A percentile compares a stretch with the other conserved stretches of the same genome.
Evolutionary conservation across 176 grass and related monocot genomes (phyloP).

Genomic region (Musa itinerans): DNA sequence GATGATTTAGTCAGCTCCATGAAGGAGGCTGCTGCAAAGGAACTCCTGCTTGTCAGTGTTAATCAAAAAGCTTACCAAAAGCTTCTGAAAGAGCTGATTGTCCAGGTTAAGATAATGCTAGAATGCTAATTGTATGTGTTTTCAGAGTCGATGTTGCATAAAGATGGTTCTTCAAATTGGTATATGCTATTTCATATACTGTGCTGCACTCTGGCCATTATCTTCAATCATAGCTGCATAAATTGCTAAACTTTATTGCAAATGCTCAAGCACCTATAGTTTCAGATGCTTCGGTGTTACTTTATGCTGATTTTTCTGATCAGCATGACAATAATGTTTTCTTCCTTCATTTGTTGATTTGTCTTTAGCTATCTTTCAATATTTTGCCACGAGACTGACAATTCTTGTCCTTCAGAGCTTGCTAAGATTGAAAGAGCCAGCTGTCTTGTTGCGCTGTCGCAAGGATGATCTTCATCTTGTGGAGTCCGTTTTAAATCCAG

Average conservation of each 20-base stretch:
- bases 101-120: constrained; percentile 4
- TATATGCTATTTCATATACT: too few species aligned
- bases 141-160: too few species aligned
- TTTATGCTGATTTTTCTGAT: too few species aligned
- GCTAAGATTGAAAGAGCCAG: constrained; percentile 54
- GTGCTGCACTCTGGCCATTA: too few species aligned
- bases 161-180: too few species aligned
- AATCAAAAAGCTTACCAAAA: not conserved
- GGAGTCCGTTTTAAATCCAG: constrained; percentile 48
- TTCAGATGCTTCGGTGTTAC: too few species aligned
- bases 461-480: constrained; percentile 62
- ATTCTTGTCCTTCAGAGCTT: constrained; percentile 44
- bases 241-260: too few species aligned
- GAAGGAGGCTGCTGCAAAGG: constrained; percentile 8
- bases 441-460: constrained; percentile 61
- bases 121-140: not conserved
- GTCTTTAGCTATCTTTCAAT: not conserved
- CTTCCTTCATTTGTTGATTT: not conserved
- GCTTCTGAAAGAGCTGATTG: constrained; percentile 4
- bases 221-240: too few species aligned
- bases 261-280: too few species aligned
- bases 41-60: constrained; percentile 1
- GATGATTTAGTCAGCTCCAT: constrained; percentile 21
- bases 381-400: not conserved
- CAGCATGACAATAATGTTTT: not conserved